Base-by-base conservation (phyloP, 345 rosid species). In the Euphorbia pulcherrima region DNA sequence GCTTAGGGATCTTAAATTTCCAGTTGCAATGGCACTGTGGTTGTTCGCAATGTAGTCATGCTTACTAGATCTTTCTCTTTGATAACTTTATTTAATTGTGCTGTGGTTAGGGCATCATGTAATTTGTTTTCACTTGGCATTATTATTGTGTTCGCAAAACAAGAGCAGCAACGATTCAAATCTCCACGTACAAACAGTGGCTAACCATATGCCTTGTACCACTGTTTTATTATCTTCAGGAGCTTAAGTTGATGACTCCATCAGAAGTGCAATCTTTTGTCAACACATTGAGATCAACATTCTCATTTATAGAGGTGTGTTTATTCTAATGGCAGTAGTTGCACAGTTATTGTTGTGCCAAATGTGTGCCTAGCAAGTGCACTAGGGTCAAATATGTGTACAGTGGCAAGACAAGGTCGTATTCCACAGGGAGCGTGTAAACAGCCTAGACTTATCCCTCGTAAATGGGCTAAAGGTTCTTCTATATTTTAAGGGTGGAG, bases 191-290 rank as follows among this genome's bases (percentile, higher is more conserved):
- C 61, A 14, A 11, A 18, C 13, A 8, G 47, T 62, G 51, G 62
- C 48, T 62, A 28, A 39, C 41, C 11, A 12, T 28, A 65, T 65
- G 46, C 65, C 69, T 70, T 67, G 53, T 60, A 23, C 16, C 30
- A 59, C 60, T 21, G 50, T 20, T 9, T 72, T 81, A 41, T 75
- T 76, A 69, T 76, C 75, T 64, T 68, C 89, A 93, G 97, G 98
- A 93, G 71, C 87, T 91, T 74, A 93, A 79, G 84, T 73, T 73
- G 52, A 93, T 89, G 97, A 82, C 68, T 77, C 74, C 87, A 67
- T 77, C 88, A 47, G 97, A 90, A 78, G 84, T 86, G 75, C 91
- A 87, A 58, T 68, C 70, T 60, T 93, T 75, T 60, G 96, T 89
- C 71, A 86, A 88, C 75, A 78, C 84, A 2, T 67, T 94, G 80